Conservation (phyloP, 1,139 yeast species). For the Pneumocystis murina region DNA sequence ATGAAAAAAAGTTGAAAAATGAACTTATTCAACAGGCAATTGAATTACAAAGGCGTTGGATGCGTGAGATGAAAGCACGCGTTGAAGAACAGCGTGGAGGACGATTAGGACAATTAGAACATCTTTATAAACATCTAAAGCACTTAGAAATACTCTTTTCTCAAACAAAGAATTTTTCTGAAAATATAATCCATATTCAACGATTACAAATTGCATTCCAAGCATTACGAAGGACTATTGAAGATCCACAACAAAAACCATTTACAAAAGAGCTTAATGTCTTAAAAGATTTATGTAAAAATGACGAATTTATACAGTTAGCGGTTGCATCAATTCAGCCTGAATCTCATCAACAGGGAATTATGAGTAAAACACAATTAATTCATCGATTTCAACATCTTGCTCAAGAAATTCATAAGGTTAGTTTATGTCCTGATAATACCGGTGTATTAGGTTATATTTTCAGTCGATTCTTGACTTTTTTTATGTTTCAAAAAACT, state of each 20-base stretch:
- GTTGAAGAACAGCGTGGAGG: slow-evolving; percentile 73
- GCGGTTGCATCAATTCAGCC: slow-evolving; percentile 34
- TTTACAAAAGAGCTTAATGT: slow-evolving; percentile 26
- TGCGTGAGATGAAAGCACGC: slow-evolving; percentile 43
- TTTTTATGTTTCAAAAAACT: slow-evolving; percentile 48
- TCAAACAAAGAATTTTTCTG: slow-evolving; percentile 43
- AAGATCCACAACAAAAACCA: slow-evolving; percentile 24
- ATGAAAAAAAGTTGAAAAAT: slow-evolving; percentile 62
- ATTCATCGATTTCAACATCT: slow-evolving; percentile 67
- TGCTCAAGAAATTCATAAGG: slow-evolving; percentile 76
- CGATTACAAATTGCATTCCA: slow-evolving; percentile 43
- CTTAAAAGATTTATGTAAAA: slow-evolving; percentile 30
- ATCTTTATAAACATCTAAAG: slow-evolving; percentile 42
- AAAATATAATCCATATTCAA: slow-evolving; percentile 40
- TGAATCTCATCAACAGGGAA: slow-evolving; percentile 40
- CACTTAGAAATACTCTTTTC: slow-evolving; percentile 46
- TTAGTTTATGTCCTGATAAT: slow-evolving; percentile 79
- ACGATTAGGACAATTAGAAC: slow-evolving; percentile 54
- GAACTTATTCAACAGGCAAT: slow-evolving; percentile 57
- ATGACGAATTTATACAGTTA: slow-evolving; percentile 34
- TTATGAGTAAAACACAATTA: slow-evolving; percentile 36
- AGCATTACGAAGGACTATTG: slow-evolving; percentile 37
- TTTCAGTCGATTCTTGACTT: slow-evolving; percentile 62
- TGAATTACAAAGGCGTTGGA: slow-evolving; percentile 58
- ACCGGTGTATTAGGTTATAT: slow-evolving; percentile 91